These are phyloP conservation scores for Thelonectria blattea DNA, from an alignment of 2,329 filamentous ascomycete genomes.

Conservation along the genomic window DNA sequence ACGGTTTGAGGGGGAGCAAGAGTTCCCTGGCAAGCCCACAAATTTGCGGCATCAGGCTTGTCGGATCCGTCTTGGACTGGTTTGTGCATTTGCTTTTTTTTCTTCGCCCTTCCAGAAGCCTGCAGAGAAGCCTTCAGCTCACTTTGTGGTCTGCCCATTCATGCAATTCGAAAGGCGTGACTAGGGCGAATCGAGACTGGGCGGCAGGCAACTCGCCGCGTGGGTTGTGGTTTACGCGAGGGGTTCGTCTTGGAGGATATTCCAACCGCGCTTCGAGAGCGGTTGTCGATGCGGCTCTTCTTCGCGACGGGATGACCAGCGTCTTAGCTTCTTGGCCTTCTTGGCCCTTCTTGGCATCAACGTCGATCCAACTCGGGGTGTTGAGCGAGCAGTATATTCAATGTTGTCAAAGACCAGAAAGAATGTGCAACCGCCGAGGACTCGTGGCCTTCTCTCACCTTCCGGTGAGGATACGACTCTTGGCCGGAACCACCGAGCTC, in stretches of 20 bases:
- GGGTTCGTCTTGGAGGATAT: neutral
- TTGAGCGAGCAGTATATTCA: no score
- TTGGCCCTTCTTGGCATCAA: conserved; percentile 14
- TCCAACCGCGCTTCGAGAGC: neutral
- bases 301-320: neutral
- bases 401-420: neutral
- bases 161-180: neutral
- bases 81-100: neutral
- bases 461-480: neutral
- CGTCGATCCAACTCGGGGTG: neutral
- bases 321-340: neutral
- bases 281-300: conserved; percentile 14
- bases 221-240: neutral
- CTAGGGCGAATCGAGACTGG: conserved; percentile 9
- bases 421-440: neutral
- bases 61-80: conserved; percentile 13
- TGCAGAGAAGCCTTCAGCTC: neutral
- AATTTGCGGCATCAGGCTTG: conserved; percentile 15
- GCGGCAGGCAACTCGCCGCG: conserved; percentile 4
- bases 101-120: conserved; percentile 4
- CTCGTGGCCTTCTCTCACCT: neutral
- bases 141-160: neutral
- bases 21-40: conserved; percentile 13
- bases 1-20: neutral
- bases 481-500: neutral